Conservation (phyloP, 192 early-diverging fungal genomes). For the Radiomyces spectabilis region DNA sequence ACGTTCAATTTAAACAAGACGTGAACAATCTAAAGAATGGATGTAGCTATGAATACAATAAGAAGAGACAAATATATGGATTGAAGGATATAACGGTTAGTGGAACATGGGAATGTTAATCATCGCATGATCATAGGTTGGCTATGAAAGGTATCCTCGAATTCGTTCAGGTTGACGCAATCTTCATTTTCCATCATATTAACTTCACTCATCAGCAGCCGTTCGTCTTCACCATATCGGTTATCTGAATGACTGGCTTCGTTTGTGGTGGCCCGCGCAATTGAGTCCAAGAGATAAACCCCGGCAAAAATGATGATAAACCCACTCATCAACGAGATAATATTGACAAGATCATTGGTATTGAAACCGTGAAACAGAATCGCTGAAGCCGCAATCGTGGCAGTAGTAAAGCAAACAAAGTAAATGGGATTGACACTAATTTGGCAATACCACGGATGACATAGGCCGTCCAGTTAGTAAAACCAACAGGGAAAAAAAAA, state of each 20-base stretch:
- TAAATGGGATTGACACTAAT: constrained; percentile 74
- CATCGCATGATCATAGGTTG: too few species aligned
- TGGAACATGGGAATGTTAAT: too few species aligned
- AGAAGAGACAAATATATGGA: too few species aligned
- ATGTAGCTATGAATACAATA: too few species aligned
- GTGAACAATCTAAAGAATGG: too few species aligned
- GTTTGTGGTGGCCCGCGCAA: constrained; percentile 21
- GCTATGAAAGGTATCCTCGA: too few species aligned
- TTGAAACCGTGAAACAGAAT: constrained; percentile 88
- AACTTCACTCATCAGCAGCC: constrained; percentile 36
- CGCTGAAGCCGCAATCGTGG: constrained; percentile 83
- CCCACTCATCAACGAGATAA: constrained; percentile 83
- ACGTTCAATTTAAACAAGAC: too few species aligned
- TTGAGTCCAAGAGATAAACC: constrained; percentile 75
- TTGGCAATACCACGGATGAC: not conserved
- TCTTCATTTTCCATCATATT: constrained; percentile 44
- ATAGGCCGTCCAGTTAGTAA: not conserved
- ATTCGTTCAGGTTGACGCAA: too few species aligned
- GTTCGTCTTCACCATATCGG: constrained; percentile 22
- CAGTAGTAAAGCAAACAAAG: constrained; percentile 93
- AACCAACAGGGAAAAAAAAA: too few species aligned
- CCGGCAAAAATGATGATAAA: constrained; percentile 93
- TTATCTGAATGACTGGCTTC: not conserved
- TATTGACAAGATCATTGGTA: constrained; percentile 63
- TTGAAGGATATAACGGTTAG: too few species aligned